Evolutionary conservation across 108 stramenopile species (phyloP).

Genomic region (Phaeodactylum tricornutum): DNA sequence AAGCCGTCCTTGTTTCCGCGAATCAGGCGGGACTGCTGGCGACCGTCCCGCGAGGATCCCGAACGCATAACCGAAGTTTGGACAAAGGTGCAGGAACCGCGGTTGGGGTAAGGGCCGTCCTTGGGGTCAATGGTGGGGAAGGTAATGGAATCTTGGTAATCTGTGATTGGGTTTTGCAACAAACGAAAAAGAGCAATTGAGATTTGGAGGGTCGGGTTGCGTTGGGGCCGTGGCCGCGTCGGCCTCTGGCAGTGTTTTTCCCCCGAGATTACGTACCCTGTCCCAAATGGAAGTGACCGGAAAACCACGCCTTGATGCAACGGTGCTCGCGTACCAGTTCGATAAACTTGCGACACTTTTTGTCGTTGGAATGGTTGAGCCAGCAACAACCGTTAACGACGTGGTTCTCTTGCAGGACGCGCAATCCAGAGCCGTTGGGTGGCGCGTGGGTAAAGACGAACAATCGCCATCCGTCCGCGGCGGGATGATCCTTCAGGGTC

Average conservation of each 20-base stretch:
- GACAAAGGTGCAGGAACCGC: conserved; percentile 67
- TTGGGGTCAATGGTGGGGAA: conserved; percentile 52
- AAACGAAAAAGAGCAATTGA: too few relatives aligned
- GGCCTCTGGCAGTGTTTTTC: too few relatives aligned
- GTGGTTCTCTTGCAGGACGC: conserved; percentile 85
- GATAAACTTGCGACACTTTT: conserved; percentile 55
- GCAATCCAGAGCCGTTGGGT: conserved; percentile 74
- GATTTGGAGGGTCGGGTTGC: too few relatives aligned
- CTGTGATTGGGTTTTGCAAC: too few relatives aligned
- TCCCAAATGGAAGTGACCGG: conserved; percentile 91
- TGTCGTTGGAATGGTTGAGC: conserved; percentile 61
- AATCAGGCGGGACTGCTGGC: conserved; percentile 79
- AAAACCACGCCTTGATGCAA: conserved; percentile 87
- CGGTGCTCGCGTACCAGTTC: conserved; percentile 67
- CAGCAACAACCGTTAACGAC: conserved; percentile 85
- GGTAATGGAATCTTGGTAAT: conserved; percentile 20
- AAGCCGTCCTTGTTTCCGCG: conserved; percentile 78
- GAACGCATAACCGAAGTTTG: conserved; percentile 85
- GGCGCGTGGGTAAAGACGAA: conserved; percentile 94
- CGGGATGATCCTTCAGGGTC: conserved; percentile 48
- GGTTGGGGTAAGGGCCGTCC: conserved; percentile 63
- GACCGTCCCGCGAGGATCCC: conserved; percentile 69
- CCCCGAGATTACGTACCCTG: too few relatives aligned
- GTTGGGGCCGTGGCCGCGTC: too few relatives aligned
- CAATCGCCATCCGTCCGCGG: conserved; percentile 83